Evolutionary conservation across 495 filamentous ascomycete species (phyloP).

Genomic region (Immersiella caudata): DNA sequence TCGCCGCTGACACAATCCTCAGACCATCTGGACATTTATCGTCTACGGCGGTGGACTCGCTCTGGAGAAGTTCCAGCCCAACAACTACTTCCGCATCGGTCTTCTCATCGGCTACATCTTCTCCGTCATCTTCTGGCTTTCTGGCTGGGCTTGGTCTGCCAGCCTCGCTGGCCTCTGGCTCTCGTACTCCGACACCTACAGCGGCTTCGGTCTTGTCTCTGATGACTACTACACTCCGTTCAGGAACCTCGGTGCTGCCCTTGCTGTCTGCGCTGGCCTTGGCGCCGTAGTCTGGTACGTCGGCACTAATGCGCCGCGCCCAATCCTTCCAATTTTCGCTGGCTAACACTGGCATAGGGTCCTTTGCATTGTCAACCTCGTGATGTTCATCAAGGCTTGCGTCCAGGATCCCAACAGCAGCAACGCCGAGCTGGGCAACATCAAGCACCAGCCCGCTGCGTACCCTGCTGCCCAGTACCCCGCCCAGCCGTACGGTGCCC

Average conservation of each 20-base stretch:
- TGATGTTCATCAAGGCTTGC: slow-evolving; percentile 41
- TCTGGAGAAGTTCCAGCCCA: slow-evolving; percentile 34
- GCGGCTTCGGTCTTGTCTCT: background rate
- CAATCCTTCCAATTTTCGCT: background rate
- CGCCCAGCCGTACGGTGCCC: slow-evolving; percentile 15
- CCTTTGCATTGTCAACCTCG: slow-evolving; percentile 39
- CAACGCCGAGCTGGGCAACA: slow-evolving; percentile 39
- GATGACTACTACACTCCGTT: background rate
- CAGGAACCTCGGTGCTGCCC: slow-evolving; percentile 29
- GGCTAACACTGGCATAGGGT: slow-evolving; percentile 27
- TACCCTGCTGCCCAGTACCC: slow-evolving; percentile 9
- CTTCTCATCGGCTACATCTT: slow-evolving; percentile 37
- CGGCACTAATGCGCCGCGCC: background rate
- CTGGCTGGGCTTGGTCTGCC: slow-evolving; percentile 46
- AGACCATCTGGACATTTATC: slow-evolving; percentile 41
- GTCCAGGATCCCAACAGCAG: slow-evolving; percentile 24
- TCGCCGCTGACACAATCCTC: background rate
- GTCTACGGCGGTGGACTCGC: slow-evolving; percentile 38
- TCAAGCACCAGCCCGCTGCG: slow-evolving; percentile 28
- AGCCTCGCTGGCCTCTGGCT: slow-evolving; percentile 35
- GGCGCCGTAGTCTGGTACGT: slow-evolving; percentile 45
- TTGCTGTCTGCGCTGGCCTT: slow-evolving; percentile 44
- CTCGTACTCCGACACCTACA: background rate
- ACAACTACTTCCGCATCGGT: slow-evolving; percentile 41
- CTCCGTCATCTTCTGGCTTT: slow-evolving; percentile 45